A percentile compares a stretch with the other conserved stretches of the same genome.
phyloP scores from a whole-genome alignment of 1,284 basidiomycete genomes.

The Malassezia caprae region DNA sequence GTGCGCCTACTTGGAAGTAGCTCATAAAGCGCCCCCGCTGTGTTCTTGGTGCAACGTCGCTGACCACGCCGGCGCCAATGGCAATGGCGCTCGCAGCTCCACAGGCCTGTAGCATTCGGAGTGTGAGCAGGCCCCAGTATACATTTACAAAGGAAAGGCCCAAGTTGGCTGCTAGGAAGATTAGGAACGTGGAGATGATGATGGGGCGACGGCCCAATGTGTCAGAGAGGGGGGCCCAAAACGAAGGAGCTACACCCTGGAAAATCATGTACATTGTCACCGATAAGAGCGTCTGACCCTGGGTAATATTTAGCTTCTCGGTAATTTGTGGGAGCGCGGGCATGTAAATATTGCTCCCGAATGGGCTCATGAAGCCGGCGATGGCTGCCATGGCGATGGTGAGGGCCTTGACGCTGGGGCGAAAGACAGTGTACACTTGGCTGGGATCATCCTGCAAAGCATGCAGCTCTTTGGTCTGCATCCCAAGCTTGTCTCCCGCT shows the following conservation, averaged over 20 bases:
- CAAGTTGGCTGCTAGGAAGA: constrained; percentile 52
- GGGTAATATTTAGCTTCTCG: constrained; percentile 57
- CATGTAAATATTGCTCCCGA: constrained; percentile 59
- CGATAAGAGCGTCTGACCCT: constrained; percentile 64
- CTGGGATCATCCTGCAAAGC: background rate
- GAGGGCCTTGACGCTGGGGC: background rate
- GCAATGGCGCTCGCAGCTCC: constrained; percentile 17
- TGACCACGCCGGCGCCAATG: constrained; percentile 14
- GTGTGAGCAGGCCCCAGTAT: constrained; percentile 57
- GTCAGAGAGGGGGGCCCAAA: constrained; percentile 59
- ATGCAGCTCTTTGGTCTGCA: background rate
- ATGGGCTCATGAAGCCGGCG: constrained; percentile 7
- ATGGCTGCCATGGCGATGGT: background rate
- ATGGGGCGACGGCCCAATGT: constrained; percentile 55
- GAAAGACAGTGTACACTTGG: background rate
- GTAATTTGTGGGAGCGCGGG: constrained; percentile 64
- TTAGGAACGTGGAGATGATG: constrained; percentile 54
- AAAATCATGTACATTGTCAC: constrained; percentile 67
- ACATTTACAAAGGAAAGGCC: constrained; percentile 55
- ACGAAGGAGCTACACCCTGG: constrained; percentile 52
- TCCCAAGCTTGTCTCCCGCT: background rate
- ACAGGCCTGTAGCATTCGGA: constrained; percentile 48
- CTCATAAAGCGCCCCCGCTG: constrained; percentile 20
- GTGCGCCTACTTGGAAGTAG: constrained; percentile 13
- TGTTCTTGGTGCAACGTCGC: constrained; percentile 11